phyloP scores from a whole-genome alignment of 2,329 filamentous ascomycete genomes.

The Hysterium pulicare region DNA sequence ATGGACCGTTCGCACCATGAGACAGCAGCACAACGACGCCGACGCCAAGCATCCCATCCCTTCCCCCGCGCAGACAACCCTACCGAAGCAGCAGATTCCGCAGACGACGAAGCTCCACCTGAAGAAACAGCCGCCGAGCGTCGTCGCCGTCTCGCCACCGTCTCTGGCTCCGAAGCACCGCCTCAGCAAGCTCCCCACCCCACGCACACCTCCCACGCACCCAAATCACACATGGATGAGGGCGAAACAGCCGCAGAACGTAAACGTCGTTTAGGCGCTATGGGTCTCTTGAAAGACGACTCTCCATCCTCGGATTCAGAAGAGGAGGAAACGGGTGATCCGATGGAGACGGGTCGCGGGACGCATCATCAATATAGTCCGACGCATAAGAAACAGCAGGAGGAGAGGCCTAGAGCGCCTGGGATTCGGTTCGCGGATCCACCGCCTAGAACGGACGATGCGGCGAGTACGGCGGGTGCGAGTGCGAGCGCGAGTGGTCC shows the following conservation, averaged over 20 bases:
- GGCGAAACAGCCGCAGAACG: constrained; percentile 73
- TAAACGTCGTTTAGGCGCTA: constrained; percentile 68
- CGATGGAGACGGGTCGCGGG: constrained; percentile 32
- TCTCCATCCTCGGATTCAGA: constrained; percentile 23
- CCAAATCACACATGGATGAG: constrained; percentile 36
- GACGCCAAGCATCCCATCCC: constrained; percentile 33
- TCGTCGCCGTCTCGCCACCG: constrained; percentile 15
- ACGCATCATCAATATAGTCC: constrained; percentile 16
- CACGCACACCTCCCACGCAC: constrained; percentile 11
- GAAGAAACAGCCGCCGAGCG: constrained; percentile 20
- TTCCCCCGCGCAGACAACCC: constrained; percentile 2
- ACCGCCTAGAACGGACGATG: constrained; percentile 19
- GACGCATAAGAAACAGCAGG: constrained; percentile 1
- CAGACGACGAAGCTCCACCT: constrained; percentile 25
- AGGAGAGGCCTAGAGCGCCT: constrained; percentile 36
- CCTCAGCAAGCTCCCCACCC: constrained; percentile 6
- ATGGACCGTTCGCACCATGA: constrained; percentile 19
- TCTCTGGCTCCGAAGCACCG: constrained; percentile 13
- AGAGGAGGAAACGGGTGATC: constrained; percentile 32
- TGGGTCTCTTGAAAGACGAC: constrained; percentile 52
- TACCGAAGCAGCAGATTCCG: constrained; percentile 4
- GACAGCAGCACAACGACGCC: constrained; percentile 43
- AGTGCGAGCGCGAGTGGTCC: constrained; percentile 15
- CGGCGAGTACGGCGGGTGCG: constrained; percentile 32
- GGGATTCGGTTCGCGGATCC: constrained; percentile 62